Percentiles rank a stretch among this genome's conserved stretches.
Conservation (phyloP, 805 yeast species). For the Alloascoidea hylecoeti region DNA sequence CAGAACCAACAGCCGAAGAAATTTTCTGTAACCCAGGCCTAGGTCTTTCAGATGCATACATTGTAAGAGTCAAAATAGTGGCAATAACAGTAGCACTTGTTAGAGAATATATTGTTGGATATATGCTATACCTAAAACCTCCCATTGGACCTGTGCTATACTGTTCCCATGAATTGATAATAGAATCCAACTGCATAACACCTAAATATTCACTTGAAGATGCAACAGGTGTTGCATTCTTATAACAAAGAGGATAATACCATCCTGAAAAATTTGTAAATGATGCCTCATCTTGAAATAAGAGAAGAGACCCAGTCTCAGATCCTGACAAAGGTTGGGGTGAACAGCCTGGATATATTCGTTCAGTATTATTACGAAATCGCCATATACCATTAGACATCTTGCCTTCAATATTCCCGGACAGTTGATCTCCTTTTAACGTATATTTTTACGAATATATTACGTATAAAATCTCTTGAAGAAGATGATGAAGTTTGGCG, state of each 20-base stretch:
- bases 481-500: no score
- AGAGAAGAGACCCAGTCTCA: background rate
- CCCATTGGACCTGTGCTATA: slow-evolving; percentile 20
- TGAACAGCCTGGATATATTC: background rate
- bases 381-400: background rate
- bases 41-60: slow-evolving; percentile 50
- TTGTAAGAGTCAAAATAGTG: slow-evolving; percentile 34
- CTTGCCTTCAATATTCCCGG: no score
- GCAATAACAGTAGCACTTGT: slow-evolving; percentile 54
- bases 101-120: slow-evolving; percentile 46
- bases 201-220: slow-evolving; percentile 18
- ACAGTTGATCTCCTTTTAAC: no score
- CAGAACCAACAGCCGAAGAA: slow-evolving; percentile 37
- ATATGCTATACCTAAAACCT: slow-evolving; percentile 38
- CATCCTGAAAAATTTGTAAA: background rate
- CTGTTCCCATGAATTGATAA: slow-evolving; percentile 31
- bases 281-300: background rate
- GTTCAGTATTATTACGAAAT: background rate
- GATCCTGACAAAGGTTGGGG: background rate
- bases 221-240: slow-evolving; percentile 18
- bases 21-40: slow-evolving; percentile 29
- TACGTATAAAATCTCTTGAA: no score
- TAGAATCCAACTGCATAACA: slow-evolving; percentile 24
- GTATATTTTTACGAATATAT: no score
- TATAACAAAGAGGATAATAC: slow-evolving; percentile 14